These are phyloP conservation scores for Xylaria cubensis DNA, from an alignment of 495 filamentous ascomycete genomes.

Conservation along the genomic window DNA sequence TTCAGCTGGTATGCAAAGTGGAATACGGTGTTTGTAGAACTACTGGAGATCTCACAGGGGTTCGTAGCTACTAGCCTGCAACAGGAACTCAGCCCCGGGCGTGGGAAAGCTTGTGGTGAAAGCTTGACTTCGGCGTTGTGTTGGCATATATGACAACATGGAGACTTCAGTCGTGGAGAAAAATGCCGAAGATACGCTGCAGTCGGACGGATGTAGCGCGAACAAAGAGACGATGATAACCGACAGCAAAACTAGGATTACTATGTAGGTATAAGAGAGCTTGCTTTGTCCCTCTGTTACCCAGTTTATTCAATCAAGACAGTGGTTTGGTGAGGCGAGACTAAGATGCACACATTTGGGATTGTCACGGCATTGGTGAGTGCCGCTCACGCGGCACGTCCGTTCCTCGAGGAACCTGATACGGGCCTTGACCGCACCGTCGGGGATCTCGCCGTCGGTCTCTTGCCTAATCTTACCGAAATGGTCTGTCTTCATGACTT, in stretches of 20 bases:
- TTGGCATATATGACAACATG: not conserved
- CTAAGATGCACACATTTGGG: constrained; percentile 18
- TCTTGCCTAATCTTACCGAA: too few species aligned
- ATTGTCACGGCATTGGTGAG: constrained; percentile 16
- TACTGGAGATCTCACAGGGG: not conserved
- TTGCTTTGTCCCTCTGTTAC: not conserved
- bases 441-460: too few species aligned
- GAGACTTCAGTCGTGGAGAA: not conserved
- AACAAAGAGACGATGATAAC: not conserved
- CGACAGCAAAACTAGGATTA: not conserved
- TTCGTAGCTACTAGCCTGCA: not conserved
- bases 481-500: too few species aligned
- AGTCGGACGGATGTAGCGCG: not conserved
- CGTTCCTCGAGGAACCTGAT: constrained; percentile 41
- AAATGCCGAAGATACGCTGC: not conserved
- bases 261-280: constrained; percentile 14
- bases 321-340: not conserved
- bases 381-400: constrained; percentile 34
- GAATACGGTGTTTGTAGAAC: not conserved
- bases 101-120: not conserved
- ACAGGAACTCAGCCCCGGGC: not conserved
- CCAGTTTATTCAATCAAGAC: not conserved
- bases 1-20: not conserved
- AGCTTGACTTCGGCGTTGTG: constrained; percentile 2
- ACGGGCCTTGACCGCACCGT: constrained; percentile 37